These are phyloP conservation scores for Whalleya microplaca DNA, from an alignment of 2,329 filamentous ascomycete species.

Conservation along the genomic window DNA sequence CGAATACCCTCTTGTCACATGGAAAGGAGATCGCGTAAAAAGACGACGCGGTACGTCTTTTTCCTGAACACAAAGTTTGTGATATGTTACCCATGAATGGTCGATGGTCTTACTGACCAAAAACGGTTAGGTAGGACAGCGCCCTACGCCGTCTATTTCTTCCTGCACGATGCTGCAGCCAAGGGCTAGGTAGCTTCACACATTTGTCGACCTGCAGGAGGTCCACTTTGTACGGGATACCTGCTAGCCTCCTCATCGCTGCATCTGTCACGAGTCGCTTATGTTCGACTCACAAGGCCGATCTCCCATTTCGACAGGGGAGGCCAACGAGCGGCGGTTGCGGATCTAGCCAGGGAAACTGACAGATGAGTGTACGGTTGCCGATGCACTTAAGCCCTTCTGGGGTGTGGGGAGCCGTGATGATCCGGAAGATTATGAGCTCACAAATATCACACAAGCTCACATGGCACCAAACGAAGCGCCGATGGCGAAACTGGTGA, in stretches of 20 bases:
- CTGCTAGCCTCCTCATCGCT: constrained; percentile 22
- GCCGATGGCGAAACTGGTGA: constrained; percentile 18
- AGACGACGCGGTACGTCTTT: constrained; percentile 12
- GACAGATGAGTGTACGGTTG: constrained; percentile 36
- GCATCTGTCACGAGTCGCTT: constrained; percentile 24
- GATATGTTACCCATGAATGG: constrained; percentile 26
- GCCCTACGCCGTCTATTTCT: constrained; percentile 29
- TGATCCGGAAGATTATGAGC: constrained; percentile 26
- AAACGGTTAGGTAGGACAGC: constrained; percentile 36
- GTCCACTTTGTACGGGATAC: constrained; percentile 22
- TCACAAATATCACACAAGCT: constrained; percentile 30
- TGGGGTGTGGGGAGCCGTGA: constrained; percentile 27
- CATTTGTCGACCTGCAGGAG: constrained; percentile 39
- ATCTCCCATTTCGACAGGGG: constrained; percentile 28
- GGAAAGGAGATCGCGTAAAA: constrained; percentile 21
- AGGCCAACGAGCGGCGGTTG: constrained; percentile 26
- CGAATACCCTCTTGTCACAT: constrained; percentile 7
- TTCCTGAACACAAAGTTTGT: constrained; percentile 26
- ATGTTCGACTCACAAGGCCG: constrained; percentile 28
- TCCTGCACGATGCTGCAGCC: constrained; percentile 40
- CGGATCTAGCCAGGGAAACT: constrained; percentile 38
- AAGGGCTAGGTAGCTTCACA: constrained; percentile 33
- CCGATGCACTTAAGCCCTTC: constrained; percentile 25
- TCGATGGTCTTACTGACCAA: constrained; percentile 23
- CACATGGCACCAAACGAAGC: constrained; percentile 24